These are phyloP conservation scores for Penicillium sumatraense DNA, from an alignment of 2,329 filamentous ascomycete genomes.

Conservation along the genomic window DNA sequence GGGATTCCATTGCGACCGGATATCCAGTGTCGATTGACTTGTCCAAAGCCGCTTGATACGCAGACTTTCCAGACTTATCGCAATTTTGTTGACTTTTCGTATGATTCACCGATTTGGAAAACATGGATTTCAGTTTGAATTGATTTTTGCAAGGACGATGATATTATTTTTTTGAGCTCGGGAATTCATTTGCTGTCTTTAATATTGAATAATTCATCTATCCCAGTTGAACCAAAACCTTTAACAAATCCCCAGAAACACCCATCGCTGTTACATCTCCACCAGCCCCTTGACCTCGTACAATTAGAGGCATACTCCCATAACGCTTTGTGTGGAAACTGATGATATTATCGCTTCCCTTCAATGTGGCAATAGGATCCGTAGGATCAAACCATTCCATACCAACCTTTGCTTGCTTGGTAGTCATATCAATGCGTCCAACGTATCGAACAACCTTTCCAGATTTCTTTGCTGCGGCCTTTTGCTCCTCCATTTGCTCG, in stretches of 20 bases:
- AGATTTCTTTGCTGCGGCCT: slow-evolving; percentile 76
- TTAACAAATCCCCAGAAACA: slow-evolving; percentile 87
- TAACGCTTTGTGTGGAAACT: slow-evolving; percentile 98
- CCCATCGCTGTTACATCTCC: slow-evolving; percentile 98
- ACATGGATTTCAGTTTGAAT: background rate
- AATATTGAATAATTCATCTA: background rate
- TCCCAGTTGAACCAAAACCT: slow-evolving; percentile 63
- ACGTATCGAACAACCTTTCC: slow-evolving; percentile 95
- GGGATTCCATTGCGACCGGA: slow-evolving; percentile 5
- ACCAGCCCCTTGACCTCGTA: slow-evolving; percentile 92
- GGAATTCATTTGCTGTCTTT: no score
- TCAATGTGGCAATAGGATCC: slow-evolving; percentile 89
- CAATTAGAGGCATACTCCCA: slow-evolving; percentile 84
- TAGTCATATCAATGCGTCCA: slow-evolving; percentile 83
- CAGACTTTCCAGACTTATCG: slow-evolving; percentile 10
- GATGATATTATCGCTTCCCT: slow-evolving; percentile 98
- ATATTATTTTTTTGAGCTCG: background rate
- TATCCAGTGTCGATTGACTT: background rate
- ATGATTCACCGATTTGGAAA: background rate
- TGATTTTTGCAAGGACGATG: background rate
- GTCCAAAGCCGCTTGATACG: slow-evolving; percentile 3
- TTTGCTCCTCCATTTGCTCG: slow-evolving; percentile 81
- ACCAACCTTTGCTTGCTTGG: slow-evolving; percentile 84
- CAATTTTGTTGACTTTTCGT: slow-evolving; percentile 7
- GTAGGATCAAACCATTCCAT: slow-evolving; percentile 85